These are phyloP conservation scores for Hansenula lynferdii DNA, from an alignment of 1,139 yeast genomes.

Conservation along the genomic window DNA sequence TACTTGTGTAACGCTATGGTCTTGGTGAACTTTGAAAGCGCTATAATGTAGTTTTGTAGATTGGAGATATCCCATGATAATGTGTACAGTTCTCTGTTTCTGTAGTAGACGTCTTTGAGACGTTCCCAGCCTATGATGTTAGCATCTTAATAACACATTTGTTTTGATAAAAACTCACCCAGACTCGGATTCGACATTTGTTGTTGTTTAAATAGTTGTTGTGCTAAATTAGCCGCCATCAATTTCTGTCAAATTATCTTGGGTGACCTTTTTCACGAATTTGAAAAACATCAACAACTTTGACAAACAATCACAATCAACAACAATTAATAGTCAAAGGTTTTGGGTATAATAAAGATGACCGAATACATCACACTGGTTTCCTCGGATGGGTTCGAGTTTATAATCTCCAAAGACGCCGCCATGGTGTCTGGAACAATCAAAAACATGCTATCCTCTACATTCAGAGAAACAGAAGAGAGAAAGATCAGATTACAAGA, in stretches of 20 bases:
- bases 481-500: conserved; percentile 34
- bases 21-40: conserved; percentile 18
- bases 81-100: conserved; percentile 42
- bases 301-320: neutral
- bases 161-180: conserved; percentile 8
- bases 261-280: too few species aligned
- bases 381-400: conserved; percentile 70
- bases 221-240: too few species aligned
- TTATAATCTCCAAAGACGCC: conserved; percentile 64
- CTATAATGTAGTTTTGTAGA: conserved; percentile 9
- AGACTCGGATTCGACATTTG: conserved; percentile 24
- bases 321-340: neutral
- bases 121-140: conserved; percentile 48
- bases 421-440: conserved; percentile 84
- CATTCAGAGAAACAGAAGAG: conserved; percentile 35
- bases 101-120: conserved; percentile 56
- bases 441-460: conserved; percentile 33
- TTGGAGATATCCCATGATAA: conserved; percentile 17
- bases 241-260: too few species aligned
- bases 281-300: neutral
- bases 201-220: too few species aligned
- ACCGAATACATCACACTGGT: conserved; percentile 58
- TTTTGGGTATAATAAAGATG: neutral
- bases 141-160: neutral
- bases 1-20: conserved; percentile 17